These are phyloP conservation scores for Saccharomycopsis guyanensis DNA, from an alignment of 805 yeast genomes.

Conservation along the genomic window DNA sequence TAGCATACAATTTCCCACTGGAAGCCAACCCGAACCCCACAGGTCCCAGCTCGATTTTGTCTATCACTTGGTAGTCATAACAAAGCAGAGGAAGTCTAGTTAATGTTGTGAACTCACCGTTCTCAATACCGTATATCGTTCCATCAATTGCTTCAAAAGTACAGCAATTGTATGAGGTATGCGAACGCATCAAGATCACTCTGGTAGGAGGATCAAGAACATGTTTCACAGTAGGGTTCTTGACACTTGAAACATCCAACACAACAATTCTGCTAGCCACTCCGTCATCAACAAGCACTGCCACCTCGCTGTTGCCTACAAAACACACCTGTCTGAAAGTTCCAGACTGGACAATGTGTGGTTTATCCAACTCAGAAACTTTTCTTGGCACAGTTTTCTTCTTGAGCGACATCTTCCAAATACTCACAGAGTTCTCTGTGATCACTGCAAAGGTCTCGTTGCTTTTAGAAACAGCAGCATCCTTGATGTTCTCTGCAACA, in stretches of 20 bases:
- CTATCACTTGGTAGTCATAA: constrained; percentile 43
- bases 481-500: constrained; percentile 46
- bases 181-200: constrained; percentile 48
- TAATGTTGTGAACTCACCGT: constrained; percentile 26
- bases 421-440: constrained; percentile 1
- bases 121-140: constrained; percentile 34
- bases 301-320: constrained; percentile 42
- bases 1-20: constrained; percentile 67
- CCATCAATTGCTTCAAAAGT: constrained; percentile 62
- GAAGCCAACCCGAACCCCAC: constrained; percentile 65
- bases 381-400: constrained; percentile 6
- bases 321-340: constrained; percentile 53
- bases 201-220: constrained; percentile 41
- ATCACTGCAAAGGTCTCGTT: constrained; percentile 51
- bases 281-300: constrained; percentile 46
- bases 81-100: constrained; percentile 65
- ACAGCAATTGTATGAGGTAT: constrained; percentile 43
- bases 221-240: constrained; percentile 35
- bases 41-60: constrained; percentile 22
- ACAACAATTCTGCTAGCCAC: constrained; percentile 40
- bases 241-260: constrained; percentile 38
- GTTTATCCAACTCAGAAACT: constrained; percentile 1
- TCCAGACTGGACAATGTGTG: not conserved
- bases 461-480: constrained; percentile 54
- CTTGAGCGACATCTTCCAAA: constrained; percentile 11